A percentile compares a stretch with the other conserved stretches of the same genome.
These are phyloP conservation scores for Amauroascus verrucosus DNA, from an alignment of 2,329 filamentous ascomycete species.

Conservation along the genomic window DNA sequence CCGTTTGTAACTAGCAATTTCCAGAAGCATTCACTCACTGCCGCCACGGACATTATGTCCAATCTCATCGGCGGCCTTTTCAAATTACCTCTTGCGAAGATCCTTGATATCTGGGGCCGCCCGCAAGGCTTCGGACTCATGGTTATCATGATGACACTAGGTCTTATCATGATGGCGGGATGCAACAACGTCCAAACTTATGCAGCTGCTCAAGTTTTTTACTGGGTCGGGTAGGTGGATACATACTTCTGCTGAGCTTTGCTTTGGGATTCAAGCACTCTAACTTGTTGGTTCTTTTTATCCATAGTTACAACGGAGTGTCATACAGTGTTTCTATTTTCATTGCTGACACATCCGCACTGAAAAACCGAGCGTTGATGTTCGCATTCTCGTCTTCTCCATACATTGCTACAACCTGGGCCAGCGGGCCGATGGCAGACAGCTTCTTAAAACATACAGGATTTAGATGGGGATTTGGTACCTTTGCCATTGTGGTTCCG, in stretches of 20 bases:
- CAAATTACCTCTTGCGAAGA: slow-evolving; percentile 50
- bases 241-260: background rate
- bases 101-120: slow-evolving; percentile 53
- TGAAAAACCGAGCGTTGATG: slow-evolving; percentile 51
- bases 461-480: slow-evolving; percentile 54
- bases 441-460: slow-evolving; percentile 38
- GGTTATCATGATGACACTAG: slow-evolving; percentile 34
- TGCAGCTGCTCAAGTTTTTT: slow-evolving; percentile 52
- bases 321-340: slow-evolving; percentile 45
- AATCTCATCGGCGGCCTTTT: slow-evolving; percentile 46
- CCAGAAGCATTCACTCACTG: slow-evolving; percentile 42
- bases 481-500: slow-evolving; percentile 50
- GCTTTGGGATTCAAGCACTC: background rate
- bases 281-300: background rate
- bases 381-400: slow-evolving; percentile 50
- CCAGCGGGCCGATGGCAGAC: slow-evolving; percentile 43
- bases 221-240: slow-evolving; percentile 46
- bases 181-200: slow-evolving; percentile 53
- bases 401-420: slow-evolving; percentile 51
- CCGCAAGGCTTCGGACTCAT: slow-evolving; percentile 44
- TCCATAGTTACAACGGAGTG: slow-evolving; percentile 43
- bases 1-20: slow-evolving; percentile 45
- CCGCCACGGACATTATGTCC: slow-evolving; percentile 44
- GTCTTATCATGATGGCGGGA: slow-evolving; percentile 52
- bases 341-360: slow-evolving; percentile 50